phyloP scores from a whole-genome alignment of 352 stramenopile genomes.

The Pythium rhizo-oryzae region DNA sequence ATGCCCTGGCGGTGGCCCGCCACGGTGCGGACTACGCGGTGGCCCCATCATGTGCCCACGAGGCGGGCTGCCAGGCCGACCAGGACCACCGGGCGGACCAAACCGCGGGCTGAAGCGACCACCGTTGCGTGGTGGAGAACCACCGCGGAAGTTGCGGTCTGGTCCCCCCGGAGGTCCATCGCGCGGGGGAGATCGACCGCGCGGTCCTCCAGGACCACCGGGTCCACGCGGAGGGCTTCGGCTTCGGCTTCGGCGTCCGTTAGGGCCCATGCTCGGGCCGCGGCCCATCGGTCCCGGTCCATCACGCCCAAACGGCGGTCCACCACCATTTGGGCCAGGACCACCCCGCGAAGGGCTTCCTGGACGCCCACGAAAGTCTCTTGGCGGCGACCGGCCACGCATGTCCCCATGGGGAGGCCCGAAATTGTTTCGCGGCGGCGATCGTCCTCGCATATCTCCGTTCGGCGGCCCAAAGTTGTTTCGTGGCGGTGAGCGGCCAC shows the following conservation, averaged over 20 bases:
- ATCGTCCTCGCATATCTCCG: not conserved
- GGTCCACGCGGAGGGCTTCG: conserved; percentile 16
- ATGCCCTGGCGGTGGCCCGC: conserved; percentile 9
- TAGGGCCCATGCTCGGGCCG: conserved; percentile 13
- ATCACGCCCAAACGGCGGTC: conserved; percentile 11
- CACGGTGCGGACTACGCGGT: conserved; percentile 15
- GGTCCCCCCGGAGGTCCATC: conserved; percentile 11
- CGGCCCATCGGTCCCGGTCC: conserved; percentile 10
- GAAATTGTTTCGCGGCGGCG: not conserved
- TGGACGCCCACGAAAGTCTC: conserved; percentile 11
- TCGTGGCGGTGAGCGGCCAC: conserved; percentile 1
- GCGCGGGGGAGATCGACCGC: conserved; percentile 2
- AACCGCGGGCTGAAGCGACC: conserved; percentile 15
- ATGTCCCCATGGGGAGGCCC: no score
- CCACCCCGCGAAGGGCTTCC: not conserved
- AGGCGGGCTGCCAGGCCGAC: conserved; percentile 13
- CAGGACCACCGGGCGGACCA: conserved; percentile 4
- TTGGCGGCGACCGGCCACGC: not conserved
- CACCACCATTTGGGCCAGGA: not conserved
- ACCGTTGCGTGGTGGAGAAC: conserved; percentile 13
- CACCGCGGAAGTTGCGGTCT: conserved; percentile 20
- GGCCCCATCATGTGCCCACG: conserved; percentile 15
- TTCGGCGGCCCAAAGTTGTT: not conserved
- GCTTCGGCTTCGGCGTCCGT: conserved; percentile 13
- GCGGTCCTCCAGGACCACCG: conserved; percentile 3